Evolutionary conservation across 495 filamentous ascomycete genomes (phyloP), one percentile per base, ranked within the genome.

Genomic region (Opeltia flavorubescens): DNA sequence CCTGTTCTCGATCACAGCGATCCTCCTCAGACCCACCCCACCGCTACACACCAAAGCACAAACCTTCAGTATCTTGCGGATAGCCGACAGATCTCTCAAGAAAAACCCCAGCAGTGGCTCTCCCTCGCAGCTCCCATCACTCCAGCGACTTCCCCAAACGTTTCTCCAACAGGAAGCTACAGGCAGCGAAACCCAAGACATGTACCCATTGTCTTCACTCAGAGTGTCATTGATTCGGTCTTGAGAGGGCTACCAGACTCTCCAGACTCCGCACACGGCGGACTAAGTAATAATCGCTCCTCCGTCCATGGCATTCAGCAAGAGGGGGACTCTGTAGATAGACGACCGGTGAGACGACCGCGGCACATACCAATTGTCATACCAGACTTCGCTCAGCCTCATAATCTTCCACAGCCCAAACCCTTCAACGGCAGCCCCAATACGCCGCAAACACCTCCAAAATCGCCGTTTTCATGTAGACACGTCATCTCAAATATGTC

Each of bases 321-420:
- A 5, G 7, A 12, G 4, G 18, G 25, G 13, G 5, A 12, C n/a
- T 12, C 13, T 41, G 20, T 41, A 21, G 13, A 41, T 21, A 41
- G 18, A 41, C 5, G 21, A 25, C 12, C 26, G 17, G 8, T 18
- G 33, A 39, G 18, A 41, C 41, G 47, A 54, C 47, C 46, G 40
- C 36, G 54, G 23, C 50, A 58, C 40, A 54, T 53, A 35, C 53
- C 49, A n/a, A 58, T 58, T 30, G 39, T 52, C 4, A 57, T 57
- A 30, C 55, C 55, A n/a, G 42, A 50, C n/a, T 55, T 55, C 33
- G 55, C 53, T 42, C 49, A 57, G 25, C 55, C 55, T 18, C 28
- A 43, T 3, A 46, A 46, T 9, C 23, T 44, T 23, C 43, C 43
- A 17, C 48, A 46, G 21, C 55, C 51, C n/a, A 46, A 51, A 27